Evolutionary conservation across 345 rosid species (phyloP), one percentile per base, ranked within the genome.

Genomic region (Lumnitzera littorea): DNA sequence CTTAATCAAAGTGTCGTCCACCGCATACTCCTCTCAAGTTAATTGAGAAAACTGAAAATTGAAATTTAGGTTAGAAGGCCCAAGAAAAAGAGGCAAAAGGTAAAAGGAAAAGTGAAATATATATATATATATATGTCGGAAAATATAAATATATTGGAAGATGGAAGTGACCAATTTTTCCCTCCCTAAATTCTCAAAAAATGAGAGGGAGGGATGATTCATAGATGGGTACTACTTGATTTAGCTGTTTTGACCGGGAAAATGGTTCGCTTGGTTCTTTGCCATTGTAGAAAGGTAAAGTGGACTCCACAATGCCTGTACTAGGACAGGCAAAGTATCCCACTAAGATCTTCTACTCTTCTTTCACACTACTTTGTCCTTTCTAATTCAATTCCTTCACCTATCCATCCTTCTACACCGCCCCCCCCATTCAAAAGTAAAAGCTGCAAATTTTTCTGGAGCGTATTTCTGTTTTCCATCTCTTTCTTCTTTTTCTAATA

Each of bases 321-420:
- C 62, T 70, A 62, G 65, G 75, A 50, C 48, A 65, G 87, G 76
- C 84, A 86, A 78, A 83, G 79, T 74, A 89, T 89, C 89, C 86
- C 81, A 80, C 82, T 64, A 4, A 62, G 78, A 78, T 81, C 74
- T 66, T 73, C 69, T 57, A 65, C 72, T 54, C 55, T 67, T 72
- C 71, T 49, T 63, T 68, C 47, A 36, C 43, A 5, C 43, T 56
- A 50, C 58, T 47, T 25, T 16, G 48, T 53, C 48, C 25, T 0
- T 61, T 23, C 24, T 51, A 62, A 24, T 43, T 31, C 54, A 63
- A 43, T 58, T 65, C 15, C 31, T 62, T 7, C 50, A 47, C 60
- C 46, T 57, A 57, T 31, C 46, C 24, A 57, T 31, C 46, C 24
- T 25, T 51, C 59, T 55, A 57, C 20, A 20, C 20, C 20, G 0